Base-by-base conservation (phyloP, 2,329 filamentous ascomycete genomes). In the Cyphellophora europaea region DNA sequence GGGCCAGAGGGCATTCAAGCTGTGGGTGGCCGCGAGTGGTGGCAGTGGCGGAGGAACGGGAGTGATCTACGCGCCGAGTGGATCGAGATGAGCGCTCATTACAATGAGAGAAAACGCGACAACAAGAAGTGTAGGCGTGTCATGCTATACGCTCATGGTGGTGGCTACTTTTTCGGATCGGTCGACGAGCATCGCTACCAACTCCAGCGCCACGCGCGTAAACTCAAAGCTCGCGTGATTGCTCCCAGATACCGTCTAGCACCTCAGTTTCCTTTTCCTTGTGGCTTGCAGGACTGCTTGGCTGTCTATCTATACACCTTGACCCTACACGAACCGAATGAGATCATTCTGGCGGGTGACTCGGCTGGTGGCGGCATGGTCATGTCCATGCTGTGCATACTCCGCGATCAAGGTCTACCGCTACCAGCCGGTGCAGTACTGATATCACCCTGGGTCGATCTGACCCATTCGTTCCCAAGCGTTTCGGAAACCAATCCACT, bases 121-220 rank as follows among this genome's bases (percentile, higher is more conserved):
- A 63, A 62, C 11, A 72, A 75, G 32, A 68, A 71, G 14, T 72
- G 74, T 12, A 78, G 77, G 47, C 77, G 87, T 34, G 77, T 93
- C 38, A 94, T 96, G 74, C 66, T 98, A 15, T 96, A 96, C 59
- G 69, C 96, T 14, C 91, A 96, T 53, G 91, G 91, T 11, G 89
- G 89, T 5, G 89, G 83, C 13, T 96, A 94, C 61, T 98, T 80
- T 61, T 96, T 98, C 55, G 89, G 91, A 11, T 93, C 86, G 49
- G 80, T 95, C 23, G 88, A 95, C 53, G 88, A 93, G 58, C 91
- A 96, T 64, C 79, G 91, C n/a, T 96, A 96, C 61, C 89, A 96
- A 67, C 78, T 98, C 70, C 91, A 98, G 59, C 74, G 89, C 32
- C 88, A 96, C 69, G 91, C 91, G 17, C 74, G 91, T 35, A 96